Evolutionary conservation across 192 early-diverging fungal species (phyloP), one percentile per base, ranked within the genome.

Genomic region (Coemansia sp.): DNA sequence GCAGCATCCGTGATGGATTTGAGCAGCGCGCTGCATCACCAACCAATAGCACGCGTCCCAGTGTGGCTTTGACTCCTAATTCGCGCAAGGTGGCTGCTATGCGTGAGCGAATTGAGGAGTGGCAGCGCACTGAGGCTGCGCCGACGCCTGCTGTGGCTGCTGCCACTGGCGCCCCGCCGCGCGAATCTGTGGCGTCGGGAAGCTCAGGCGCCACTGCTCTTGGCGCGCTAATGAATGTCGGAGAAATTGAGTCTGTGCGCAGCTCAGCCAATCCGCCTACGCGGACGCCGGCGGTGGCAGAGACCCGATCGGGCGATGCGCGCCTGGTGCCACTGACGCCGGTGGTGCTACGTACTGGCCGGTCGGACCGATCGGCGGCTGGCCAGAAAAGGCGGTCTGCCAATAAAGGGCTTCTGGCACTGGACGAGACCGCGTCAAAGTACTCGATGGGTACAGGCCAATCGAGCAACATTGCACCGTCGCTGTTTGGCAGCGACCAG

Each of bases 401-500:
- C 8, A 61, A 59, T 40, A 63, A 56, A 41, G 58, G 65, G 8
- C 58, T 35, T 7, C 55, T 26, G 9, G 64, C 69, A 3, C 59
- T 46, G 43, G 43, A 46, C 24, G 46, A 50, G 46, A 29, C 46
- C 33, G 70, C 62, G 1, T 72, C 76, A 9, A 68, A 73, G 63
- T 53, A 69, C 50, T 72, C 76, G 29, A 48, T 29, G 10, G 70
- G 36, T 46, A 72, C 70, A 1, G 63, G 44, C 32, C 70, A 67
- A 61, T 80, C 76, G 18, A 80, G 76, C 72, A 80, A 80, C 58
- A 52, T 70, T 11, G 57, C 71, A 32, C 76, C 76, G 21, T 80
- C 76, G 56, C 67, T 80, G 43, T 80, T 64, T 60, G 76, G 76
- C 60, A 70, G 67, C 61, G 76, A 80, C 67, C 68, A 72, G 40